Evolutionary conservation across 192 early-diverging fungal species (phyloP), one percentile per base, ranked within the genome.

Genomic region (Phlyctochytrium bullatum): DNA sequence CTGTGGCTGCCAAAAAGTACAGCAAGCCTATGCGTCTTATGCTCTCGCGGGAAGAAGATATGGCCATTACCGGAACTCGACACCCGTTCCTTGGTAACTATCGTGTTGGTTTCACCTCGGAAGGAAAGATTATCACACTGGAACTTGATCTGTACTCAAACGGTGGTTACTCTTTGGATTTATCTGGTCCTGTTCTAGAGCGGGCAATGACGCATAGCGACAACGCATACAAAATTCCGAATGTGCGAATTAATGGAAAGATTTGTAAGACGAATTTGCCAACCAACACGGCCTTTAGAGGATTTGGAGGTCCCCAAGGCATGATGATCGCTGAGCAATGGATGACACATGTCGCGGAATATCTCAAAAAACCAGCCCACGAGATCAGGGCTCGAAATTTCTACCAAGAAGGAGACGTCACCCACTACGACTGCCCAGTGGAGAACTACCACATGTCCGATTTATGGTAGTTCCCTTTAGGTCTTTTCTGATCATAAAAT

Each of bases 21-120:
- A 72, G 75, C 27, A 71, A 67, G 25, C 87, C 93, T 4, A 88
- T 93, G 65, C 81, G 93, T 4, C 86, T 84, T 67, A 83, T 91
- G 82, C 83, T 92, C 68, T 85, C 90, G 52, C 86, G 93, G 65
- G 90, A 93, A 79, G 90, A 90, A 73, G 93, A 95, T 73, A 93
- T 95, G 86, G 76, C 67, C 32, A 61, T 76, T 40, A 66, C 72
- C 24, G 79, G 79, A 1, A 78, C 75, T 25, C 82, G 93, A 14
- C 91, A 93, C 71, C 89, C 93, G 32, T 92, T 92, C 85, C 76
- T 84, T 30, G 90, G 81, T 58, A 79, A 82, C 36, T 95, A 92
- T 85, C 86, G 81, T 53, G 86, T 91, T 32, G 93, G 90, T 6
- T 83, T 91, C 36, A 84, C 78, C 2, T 75, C 72, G 40, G 83